Evolutionary conservation across 2,329 filamentous ascomycete genomes (phyloP).

Genomic region (Rhexocercosporidium sp.): DNA sequence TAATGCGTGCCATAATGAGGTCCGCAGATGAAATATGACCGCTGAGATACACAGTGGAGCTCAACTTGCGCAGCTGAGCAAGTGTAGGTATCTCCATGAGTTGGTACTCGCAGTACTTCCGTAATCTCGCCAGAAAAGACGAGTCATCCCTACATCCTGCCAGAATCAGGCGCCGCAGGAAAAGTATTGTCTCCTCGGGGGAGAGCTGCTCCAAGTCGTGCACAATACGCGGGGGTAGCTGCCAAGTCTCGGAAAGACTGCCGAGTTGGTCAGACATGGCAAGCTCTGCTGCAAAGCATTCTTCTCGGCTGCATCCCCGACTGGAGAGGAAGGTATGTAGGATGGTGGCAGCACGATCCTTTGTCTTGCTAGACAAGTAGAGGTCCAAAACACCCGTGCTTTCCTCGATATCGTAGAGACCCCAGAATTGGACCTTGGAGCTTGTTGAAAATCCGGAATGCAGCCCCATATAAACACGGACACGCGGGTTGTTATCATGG

Average conservation of each 20-base stretch:
- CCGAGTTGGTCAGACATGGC: background rate
- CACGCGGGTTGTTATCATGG: slow-evolving; percentile 37
- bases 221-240: slow-evolving; percentile 1
- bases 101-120: slow-evolving; percentile 11
- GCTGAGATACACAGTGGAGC: slow-evolving; percentile 48
- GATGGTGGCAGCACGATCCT: slow-evolving; percentile 4
- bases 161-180: slow-evolving; percentile 5
- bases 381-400: background rate
- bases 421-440: slow-evolving; percentile 11
- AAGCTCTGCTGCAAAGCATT: slow-evolving; percentile 13
- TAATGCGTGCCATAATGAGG: slow-evolving; percentile 46
- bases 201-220: slow-evolving; percentile 13
- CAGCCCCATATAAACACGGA: slow-evolving; percentile 29
- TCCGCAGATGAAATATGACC: slow-evolving; percentile 44
- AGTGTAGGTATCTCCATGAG: slow-evolving; percentile 27
- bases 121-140: background rate
- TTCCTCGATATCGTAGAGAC: slow-evolving; percentile 12
- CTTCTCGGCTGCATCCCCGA: background rate
- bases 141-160: background rate
- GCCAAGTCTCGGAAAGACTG: background rate
- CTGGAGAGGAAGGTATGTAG: slow-evolving; percentile 19
- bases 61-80: slow-evolving; percentile 46
- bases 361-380: slow-evolving; percentile 9
- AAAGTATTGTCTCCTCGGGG: slow-evolving; percentile 6
- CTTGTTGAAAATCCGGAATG: slow-evolving; percentile 8